Percentiles rank a stretch among this genome's conserved stretches.
Evolutionary conservation across 202 grass and related monocot genomes (phyloP).

Genomic region (Miscanthus sacchariflorus): DNA sequence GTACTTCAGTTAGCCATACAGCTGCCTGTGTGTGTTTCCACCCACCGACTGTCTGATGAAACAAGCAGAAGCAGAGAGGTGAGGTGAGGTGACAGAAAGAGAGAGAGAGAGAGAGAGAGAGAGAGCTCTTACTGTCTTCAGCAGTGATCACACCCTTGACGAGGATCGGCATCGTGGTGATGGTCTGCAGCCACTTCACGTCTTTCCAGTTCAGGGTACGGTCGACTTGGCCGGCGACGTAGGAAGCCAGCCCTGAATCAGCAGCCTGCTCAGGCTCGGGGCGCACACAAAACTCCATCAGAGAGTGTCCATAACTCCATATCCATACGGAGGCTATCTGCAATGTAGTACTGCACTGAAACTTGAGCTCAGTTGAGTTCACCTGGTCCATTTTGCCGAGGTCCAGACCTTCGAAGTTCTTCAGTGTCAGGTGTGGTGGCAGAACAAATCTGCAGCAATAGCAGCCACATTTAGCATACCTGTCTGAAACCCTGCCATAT

Average conservation of each 20-base stretch:
- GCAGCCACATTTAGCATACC: background rate
- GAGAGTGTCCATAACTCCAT: background rate
- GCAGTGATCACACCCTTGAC: slow-evolving; percentile 95
- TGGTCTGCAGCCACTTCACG: slow-evolving; percentile 95
- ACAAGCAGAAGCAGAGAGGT: background rate
- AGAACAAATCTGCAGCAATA: slow-evolving; percentile 79
- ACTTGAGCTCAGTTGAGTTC: slow-evolving; percentile 38
- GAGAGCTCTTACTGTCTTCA: slow-evolving; percentile 70
- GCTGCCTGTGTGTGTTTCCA: no score
- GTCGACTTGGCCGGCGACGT: slow-evolving; percentile 92
- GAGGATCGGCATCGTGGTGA: slow-evolving; percentile 92
- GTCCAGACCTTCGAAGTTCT: slow-evolving; percentile 92
- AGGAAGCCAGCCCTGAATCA: slow-evolving; percentile 96
- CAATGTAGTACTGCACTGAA: background rate
- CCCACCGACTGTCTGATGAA: background rate
- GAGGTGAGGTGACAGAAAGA: no score
- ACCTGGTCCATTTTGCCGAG: slow-evolving; percentile 94
- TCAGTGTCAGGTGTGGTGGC: slow-evolving; percentile 85
- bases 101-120: no score
- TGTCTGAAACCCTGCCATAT: background rate
- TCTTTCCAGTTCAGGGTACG: slow-evolving; percentile 98
- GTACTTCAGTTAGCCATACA: no score
- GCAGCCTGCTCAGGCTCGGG: slow-evolving; percentile 55
- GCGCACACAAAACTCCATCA: background rate
- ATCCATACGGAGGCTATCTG: background rate